phyloP scores from a whole-genome alignment of 805 yeast species.

The Lipomyces sp. region DNA sequence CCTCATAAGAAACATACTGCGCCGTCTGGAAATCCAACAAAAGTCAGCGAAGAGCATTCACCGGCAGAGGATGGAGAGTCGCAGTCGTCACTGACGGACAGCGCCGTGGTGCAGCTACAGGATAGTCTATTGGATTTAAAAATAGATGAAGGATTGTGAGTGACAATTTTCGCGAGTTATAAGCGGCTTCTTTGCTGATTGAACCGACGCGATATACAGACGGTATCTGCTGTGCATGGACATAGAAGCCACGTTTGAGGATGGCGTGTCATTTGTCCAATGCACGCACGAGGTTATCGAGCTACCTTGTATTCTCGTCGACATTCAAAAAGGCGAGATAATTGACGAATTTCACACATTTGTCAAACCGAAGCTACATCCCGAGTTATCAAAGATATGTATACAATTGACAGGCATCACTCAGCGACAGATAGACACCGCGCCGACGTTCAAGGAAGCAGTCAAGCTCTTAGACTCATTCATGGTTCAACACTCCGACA shows the following conservation, averaged over 20 bases:
- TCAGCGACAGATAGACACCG: constrained; percentile 12
- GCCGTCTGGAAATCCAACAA: too few species aligned
- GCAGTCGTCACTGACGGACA: too few species aligned
- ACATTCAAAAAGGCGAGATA: constrained; percentile 11
- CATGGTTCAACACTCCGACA: constrained; percentile 13
- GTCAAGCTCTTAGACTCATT: constrained; percentile 14
- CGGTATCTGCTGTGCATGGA: constrained; percentile 26
- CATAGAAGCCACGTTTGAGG: constrained; percentile 27
- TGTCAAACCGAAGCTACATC: constrained; percentile 17
- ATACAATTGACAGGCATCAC: constrained; percentile 24
- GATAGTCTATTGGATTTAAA: too few species aligned
- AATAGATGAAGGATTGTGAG: too few species aligned
- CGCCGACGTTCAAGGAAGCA: constrained; percentile 22
- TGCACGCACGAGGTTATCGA: constrained; percentile 29
- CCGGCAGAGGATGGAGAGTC: too few species aligned
- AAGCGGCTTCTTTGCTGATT: too few species aligned
- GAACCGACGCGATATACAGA: too few species aligned
- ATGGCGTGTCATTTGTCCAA: constrained; percentile 1
- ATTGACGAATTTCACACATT: constrained; percentile 28
- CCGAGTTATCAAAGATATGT: constrained; percentile 10
- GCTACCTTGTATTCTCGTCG: constrained; percentile 34
- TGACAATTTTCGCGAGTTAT: too few species aligned
- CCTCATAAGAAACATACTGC: too few species aligned
- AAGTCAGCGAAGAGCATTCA: too few species aligned
- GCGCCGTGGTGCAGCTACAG: too few species aligned